These are phyloP conservation scores for Nevesoporus exiguus DNA, from an alignment of 768 basidiomycete species.

Conservation along the genomic window DNA sequence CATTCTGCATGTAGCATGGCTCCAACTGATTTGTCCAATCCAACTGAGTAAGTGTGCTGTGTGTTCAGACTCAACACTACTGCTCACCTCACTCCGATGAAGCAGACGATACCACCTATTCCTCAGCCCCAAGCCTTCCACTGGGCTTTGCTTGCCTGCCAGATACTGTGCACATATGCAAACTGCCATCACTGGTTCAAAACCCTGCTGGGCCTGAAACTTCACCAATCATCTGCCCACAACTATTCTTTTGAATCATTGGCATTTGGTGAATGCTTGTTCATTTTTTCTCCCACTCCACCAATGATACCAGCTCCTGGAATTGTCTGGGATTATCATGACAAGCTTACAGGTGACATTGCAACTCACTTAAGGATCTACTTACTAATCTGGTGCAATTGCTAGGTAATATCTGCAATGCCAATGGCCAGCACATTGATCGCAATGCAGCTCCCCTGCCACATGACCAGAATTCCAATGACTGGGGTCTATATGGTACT, in stretches of 20 bases:
- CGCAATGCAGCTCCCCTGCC: neutral
- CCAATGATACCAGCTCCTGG: neutral
- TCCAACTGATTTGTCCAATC: too few relatives aligned
- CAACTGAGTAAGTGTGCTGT: too few relatives aligned
- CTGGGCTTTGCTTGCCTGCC: too few relatives aligned
- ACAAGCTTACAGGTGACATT: neutral
- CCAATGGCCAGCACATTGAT: neutral
- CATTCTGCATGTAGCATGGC: too few relatives aligned
- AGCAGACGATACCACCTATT: too few relatives aligned
- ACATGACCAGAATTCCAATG: neutral
- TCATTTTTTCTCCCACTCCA: neutral
- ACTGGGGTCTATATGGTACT: neutral
- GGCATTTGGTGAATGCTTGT: too few relatives aligned
- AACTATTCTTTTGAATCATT: neutral
- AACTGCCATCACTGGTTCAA: constrained; percentile 2
- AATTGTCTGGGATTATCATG: neutral
- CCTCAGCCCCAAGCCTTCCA: too few relatives aligned
- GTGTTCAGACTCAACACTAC: neutral
- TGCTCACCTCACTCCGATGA: neutral
- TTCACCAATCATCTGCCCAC: neutral
- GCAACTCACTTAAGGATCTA: too few relatives aligned
- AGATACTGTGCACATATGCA: neutral
- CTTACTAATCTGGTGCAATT: too few relatives aligned
- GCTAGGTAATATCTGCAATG: neutral
- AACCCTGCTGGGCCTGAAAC: neutral